Percentiles rank a stretch among this genome's conserved stretches.
Evolutionary conservation across 305 asterid genomes (phyloP).

Genomic region (Fraxinus nigra): DNA sequence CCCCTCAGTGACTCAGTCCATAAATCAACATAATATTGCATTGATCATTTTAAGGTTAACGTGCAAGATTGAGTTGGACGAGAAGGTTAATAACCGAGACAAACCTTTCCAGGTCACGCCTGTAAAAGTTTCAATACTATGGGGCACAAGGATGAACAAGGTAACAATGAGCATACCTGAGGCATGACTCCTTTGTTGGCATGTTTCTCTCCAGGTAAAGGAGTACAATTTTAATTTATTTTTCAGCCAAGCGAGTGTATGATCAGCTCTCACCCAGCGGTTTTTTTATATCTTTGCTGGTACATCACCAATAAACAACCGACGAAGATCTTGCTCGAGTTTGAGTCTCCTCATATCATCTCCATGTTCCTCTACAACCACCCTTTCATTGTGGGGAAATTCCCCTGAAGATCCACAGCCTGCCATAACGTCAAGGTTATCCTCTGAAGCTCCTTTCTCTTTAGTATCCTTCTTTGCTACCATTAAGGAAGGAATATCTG

Average conservation of each 20-base stretch:
- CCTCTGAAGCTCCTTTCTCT: constrained; percentile 44
- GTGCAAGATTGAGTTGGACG: neutral
- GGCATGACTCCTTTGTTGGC: neutral
- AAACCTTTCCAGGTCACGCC: neutral
- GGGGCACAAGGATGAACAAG: neutral
- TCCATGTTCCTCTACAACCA: constrained; percentile 28
- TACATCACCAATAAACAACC: constrained; percentile 63
- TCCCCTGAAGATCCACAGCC: constrained; percentile 61
- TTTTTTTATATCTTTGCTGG: constrained; percentile 68
- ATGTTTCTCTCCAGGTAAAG: neutral
- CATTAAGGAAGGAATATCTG: constrained; percentile 31
- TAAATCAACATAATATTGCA: neutral
- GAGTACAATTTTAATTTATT: neutral
- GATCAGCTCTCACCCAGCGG: constrained; percentile 42
- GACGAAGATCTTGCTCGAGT: constrained; percentile 52
- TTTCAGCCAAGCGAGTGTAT: neutral
- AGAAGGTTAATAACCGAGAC: neutral
- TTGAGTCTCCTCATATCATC: constrained; percentile 15
- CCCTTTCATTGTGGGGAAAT: constrained; percentile 56
- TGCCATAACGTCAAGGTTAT: constrained; percentile 22
- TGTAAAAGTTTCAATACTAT: neutral
- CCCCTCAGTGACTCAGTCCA: constrained; percentile 1
- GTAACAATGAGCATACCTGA: neutral
- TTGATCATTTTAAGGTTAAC: neutral
- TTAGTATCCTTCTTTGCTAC: constrained; percentile 39